Conservation (phyloP, 2,329 filamentous ascomycete species). For the Fusarium austroafricanum region DNA sequence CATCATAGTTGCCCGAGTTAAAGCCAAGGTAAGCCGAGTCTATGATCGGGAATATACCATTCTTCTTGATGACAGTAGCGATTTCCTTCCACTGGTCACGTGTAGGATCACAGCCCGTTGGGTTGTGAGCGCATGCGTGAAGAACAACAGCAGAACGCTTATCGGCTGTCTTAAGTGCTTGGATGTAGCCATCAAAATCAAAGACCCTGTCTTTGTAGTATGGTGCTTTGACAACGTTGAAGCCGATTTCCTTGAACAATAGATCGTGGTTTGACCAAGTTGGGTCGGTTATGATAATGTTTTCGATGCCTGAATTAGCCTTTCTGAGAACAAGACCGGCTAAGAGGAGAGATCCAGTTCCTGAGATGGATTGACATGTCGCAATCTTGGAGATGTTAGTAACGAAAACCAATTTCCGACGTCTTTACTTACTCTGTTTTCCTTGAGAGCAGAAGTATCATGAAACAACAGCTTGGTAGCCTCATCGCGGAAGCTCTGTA, state of each 20-base stretch:
- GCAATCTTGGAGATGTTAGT: conserved; percentile 42
- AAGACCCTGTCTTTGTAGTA: conserved; percentile 52
- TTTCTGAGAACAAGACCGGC: conserved; percentile 50
- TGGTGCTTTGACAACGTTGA: conserved; percentile 48
- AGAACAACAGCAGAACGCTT: conserved; percentile 48
- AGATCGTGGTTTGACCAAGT: conserved; percentile 57
- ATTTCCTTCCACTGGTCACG: conserved; percentile 43
- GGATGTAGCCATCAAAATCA: conserved; percentile 49
- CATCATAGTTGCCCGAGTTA: conserved; percentile 40
- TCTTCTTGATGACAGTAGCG: conserved; percentile 18
- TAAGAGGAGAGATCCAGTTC: conserved; percentile 55
- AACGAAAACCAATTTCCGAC: fast-evolving
- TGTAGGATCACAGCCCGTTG: conserved; percentile 55
- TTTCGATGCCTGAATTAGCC: conserved; percentile 41
- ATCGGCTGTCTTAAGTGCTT: conserved; percentile 45
- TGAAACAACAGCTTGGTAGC: conserved; percentile 50
- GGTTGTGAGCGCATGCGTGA: conserved; percentile 58
- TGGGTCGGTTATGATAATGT: conserved; percentile 54
- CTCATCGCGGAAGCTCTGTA: conserved; percentile 48
- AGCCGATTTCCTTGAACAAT: conserved; percentile 51
- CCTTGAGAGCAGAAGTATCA: conserved; percentile 40
- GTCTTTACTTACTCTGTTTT: conserved; percentile 43
- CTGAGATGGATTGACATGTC: conserved; percentile 54
- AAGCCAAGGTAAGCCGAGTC: conserved; percentile 42
- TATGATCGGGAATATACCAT: conserved; percentile 36